Evolutionary conservation across 2,329 filamentous ascomycete species (phyloP), one percentile per base, ranked within the genome.

Genomic region (Phaeophleospora eucalypticola): DNA sequence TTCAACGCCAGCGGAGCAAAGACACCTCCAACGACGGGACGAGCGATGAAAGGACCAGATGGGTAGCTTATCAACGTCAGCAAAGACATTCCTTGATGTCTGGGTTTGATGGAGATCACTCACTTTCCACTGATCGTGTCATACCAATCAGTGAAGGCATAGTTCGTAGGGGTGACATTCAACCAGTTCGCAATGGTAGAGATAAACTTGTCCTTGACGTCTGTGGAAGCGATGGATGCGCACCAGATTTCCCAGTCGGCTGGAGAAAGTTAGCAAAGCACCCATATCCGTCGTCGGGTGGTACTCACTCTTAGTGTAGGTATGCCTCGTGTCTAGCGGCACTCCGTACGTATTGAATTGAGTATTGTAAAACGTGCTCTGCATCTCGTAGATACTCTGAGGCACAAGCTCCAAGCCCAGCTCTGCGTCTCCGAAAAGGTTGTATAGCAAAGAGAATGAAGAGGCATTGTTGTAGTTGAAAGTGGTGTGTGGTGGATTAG

Each of bases 281-380:
- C 14, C n/a, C 4, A 12, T 6, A 29, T 29, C 12, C 6, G 24
- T 12, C 24, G 24, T 29, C 24, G 24, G 12, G 24, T 36, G 29
- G 17, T 12, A 41, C 48, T 48, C 39, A 59, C 57, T 50, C 43
- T 63, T 63, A 1, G 59, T 62, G n/a, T 61, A 62, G 2, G 56
- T 64, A 51, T 77, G 71, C 2, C 76, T 63, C 2, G 75, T 77
- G 50, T 80, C 77, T 12, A 80, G 67, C 2, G 75, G 74, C 4
- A 80, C 74, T 24, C 77, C 77, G 49, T 73, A 79, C 3, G 56
- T 59, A 27, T 70, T 58, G 21, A 68, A 66, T 18, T 77, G 65
- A 0, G 73, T 76, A 4, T 72, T 73, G 61, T 80, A 80, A 59
- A 78, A 80, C n/a, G 56, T 53, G 41, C 68, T 74, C 59, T 80